phyloP scores from a whole-genome alignment of 441 rosid genomes.

The Rhodomyrtus psidioides region DNA sequence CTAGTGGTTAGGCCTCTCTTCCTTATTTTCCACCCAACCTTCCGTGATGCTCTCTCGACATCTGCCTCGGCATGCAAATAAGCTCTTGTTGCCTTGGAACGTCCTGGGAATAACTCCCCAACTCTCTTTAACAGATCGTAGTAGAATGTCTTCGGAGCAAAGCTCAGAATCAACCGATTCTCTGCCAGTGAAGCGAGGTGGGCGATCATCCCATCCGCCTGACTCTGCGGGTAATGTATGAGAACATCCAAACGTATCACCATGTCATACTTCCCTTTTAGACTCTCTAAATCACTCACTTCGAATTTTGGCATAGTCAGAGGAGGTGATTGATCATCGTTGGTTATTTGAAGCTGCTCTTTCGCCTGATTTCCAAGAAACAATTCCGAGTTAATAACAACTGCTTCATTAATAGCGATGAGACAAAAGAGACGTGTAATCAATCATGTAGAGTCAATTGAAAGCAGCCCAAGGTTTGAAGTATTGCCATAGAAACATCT shows the following conservation, averaged over 20 bases:
- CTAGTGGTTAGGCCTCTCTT: constrained; percentile 74
- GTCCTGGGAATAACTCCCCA: constrained; percentile 78
- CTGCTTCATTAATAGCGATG: neutral
- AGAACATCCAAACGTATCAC: constrained; percentile 83
- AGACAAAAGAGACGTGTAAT: neutral
- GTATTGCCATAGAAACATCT: neutral
- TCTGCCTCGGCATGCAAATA: constrained; percentile 82
- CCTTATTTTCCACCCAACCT: constrained; percentile 87
- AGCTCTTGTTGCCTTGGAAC: constrained; percentile 91
- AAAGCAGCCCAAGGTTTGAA: neutral
- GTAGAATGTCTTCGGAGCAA: constrained; percentile 85
- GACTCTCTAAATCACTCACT: constrained; percentile 75
- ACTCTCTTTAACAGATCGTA: constrained; percentile 51
- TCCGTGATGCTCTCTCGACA: constrained; percentile 64
- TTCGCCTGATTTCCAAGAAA: constrained; percentile 33
- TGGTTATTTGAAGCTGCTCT: constrained; percentile 31
- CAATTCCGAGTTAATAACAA: neutral
- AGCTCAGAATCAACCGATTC: constrained; percentile 66
- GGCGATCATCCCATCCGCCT: constrained; percentile 87
- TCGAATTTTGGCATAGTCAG: constrained; percentile 54
- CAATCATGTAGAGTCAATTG: neutral
- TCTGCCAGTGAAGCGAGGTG: constrained; percentile 88
- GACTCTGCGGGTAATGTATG: constrained; percentile 85
- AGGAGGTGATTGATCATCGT: constrained; percentile 8
- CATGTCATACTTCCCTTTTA: constrained; percentile 62